These are phyloP conservation scores for Rutidosis leptorrhynchoides DNA, from an alignment of 129 eudicot genomes.

Conservation along the genomic window DNA sequence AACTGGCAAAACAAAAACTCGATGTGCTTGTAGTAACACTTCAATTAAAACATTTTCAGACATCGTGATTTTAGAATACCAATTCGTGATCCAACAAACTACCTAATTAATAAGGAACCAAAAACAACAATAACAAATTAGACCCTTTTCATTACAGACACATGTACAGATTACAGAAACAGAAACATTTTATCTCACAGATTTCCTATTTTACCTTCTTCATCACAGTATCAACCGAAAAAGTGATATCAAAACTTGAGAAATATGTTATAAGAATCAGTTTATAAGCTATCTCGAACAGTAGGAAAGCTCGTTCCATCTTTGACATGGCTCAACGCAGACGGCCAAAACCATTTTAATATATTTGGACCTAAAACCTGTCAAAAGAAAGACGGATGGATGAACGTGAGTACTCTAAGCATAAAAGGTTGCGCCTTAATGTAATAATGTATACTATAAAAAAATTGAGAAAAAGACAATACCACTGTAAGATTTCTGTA, in stretches of 20 bases:
- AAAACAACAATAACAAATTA: conserved; percentile 8
- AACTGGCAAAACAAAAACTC: too few species aligned
- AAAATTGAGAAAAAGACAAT: conserved; percentile 1
- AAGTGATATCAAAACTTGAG: conserved; percentile 6
- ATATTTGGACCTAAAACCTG: conserved; percentile 75
- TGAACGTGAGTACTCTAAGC: neutral
- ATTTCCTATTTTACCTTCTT: conserved; percentile 27
- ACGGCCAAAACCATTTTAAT: conserved; percentile 73
- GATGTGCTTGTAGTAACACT: neutral
- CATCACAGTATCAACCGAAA: neutral
- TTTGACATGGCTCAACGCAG: conserved; percentile 68
- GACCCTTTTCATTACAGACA: neutral
- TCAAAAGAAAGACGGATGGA: neutral
- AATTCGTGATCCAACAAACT: conserved; percentile 1
- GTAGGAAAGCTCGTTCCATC: conserved; percentile 77
- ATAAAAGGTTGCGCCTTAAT: neutral
- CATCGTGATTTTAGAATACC: neutral
- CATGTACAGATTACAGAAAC: conserved; percentile 21
- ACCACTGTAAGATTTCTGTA: conserved; percentile 75
- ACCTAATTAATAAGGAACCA: conserved; percentile 1
- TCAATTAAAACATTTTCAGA: neutral
- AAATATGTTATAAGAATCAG: neutral
- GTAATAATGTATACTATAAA: conserved; percentile 1
- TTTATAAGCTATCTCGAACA: conserved; percentile 49
- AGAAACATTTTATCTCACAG: conserved; percentile 17